phyloP scores from a whole-genome alignment of 805 yeast genomes.

The Metschnikowia amazonensis region DNA sequence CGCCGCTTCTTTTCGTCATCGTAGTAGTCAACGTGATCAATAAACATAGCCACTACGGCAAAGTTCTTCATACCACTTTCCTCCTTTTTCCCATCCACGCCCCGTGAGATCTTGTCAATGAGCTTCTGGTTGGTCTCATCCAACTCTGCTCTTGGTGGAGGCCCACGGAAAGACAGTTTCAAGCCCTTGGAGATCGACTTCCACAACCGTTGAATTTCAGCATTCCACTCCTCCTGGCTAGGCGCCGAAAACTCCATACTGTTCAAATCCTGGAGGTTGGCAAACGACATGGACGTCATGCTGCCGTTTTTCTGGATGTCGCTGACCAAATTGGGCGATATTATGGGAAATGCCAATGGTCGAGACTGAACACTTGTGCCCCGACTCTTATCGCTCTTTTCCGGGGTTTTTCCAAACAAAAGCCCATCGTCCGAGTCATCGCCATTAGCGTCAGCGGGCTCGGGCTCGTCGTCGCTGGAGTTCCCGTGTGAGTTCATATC shows the following conservation, averaged over 20 bases:
- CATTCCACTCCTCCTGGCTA: conserved; percentile 59
- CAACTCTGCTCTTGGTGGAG: conserved; percentile 63
- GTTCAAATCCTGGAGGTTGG: conserved; percentile 26
- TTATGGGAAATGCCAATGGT: conserved; percentile 26
- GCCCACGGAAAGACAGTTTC: conserved; percentile 67
- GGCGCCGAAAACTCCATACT: conserved; percentile 41
- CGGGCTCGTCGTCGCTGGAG: conserved; percentile 16
- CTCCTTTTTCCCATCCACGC: conserved; percentile 76
- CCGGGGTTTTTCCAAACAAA: conserved; percentile 8
- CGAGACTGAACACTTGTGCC: conserved; percentile 10
- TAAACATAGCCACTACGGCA: conserved; percentile 63
- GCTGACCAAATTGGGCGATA: conserved; percentile 26
- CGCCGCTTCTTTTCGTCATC: conserved; percentile 58
- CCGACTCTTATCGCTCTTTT: neutral
- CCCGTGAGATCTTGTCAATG: conserved; percentile 70
- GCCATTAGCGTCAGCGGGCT: neutral
- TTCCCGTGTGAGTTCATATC: conserved; percentile 17
- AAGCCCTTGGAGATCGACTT: conserved; percentile 49
- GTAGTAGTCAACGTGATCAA: conserved; percentile 66
- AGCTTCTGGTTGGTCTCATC: conserved; percentile 50
- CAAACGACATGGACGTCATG: conserved; percentile 24
- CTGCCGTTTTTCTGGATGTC: conserved; percentile 20
- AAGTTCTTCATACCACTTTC: conserved; percentile 63
- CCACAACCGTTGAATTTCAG: conserved; percentile 66
- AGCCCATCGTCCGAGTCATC: conserved; percentile 15